phyloP scores from a whole-genome alignment of 73 alveolate genomes.

The Effrenium voratum region DNA sequence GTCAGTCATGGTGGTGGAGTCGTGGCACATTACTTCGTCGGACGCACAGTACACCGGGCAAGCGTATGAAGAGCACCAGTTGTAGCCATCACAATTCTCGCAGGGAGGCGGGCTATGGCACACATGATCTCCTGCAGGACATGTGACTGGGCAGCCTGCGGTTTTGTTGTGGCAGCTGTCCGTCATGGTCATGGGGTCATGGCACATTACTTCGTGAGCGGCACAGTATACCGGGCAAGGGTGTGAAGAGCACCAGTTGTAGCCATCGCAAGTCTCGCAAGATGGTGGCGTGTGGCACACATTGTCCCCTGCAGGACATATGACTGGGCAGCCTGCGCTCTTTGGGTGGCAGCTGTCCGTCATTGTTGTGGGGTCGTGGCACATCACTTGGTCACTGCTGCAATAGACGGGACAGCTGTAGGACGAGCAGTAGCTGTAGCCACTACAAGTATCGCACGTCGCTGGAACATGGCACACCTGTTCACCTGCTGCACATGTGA shows the following conservation, averaged over 20 bases:
- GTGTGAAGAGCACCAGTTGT: not conserved
- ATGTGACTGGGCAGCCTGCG: conserved; percentile 57
- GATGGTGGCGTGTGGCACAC: not conserved
- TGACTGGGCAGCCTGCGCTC: conserved; percentile 6
- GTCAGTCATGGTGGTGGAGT: conserved; percentile 11
- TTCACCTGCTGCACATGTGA: not conserved
- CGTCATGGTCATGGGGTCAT: not conserved
- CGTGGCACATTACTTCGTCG: conserved; percentile 8
- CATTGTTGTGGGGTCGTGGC: not conserved
- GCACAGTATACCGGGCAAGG: not conserved
- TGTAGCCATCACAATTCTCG: conserved; percentile 13
- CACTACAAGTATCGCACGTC: not conserved
- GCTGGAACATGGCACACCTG: not conserved
- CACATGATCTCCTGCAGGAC: conserved; percentile 15
- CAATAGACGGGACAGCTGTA: not conserved
- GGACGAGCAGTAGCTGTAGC: not conserved
- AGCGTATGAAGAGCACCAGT: conserved; percentile 7
- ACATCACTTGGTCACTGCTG: not conserved
- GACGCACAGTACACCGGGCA: conserved; percentile 16
- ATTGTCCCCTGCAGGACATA: not conserved
- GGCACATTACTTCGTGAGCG: not conserved
- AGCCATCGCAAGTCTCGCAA: not conserved
- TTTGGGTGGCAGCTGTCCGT: not conserved
- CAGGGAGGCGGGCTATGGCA: conserved; percentile 43
- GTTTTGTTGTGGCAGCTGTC: conserved; percentile 33